These are phyloP conservation scores for Oidium heveae DNA, from an alignment of 2,329 filamentous ascomycete species.

Conservation along the genomic window DNA sequence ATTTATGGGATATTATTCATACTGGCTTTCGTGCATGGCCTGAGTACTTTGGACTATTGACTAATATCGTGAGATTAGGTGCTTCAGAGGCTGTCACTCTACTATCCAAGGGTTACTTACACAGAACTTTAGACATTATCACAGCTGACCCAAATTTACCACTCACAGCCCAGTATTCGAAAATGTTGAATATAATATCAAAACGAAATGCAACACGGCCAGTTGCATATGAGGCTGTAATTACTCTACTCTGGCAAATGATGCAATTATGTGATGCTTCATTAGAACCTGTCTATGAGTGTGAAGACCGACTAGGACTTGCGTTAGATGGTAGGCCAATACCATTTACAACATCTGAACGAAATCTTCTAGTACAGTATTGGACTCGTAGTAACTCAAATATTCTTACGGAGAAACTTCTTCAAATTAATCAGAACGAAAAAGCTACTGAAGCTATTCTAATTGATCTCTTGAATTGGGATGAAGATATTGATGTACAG, in stretches of 20 bases:
- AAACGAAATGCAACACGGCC: slow-evolving; percentile 25
- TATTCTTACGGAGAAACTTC: slow-evolving; percentile 39
- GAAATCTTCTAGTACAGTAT: slow-evolving; percentile 20
- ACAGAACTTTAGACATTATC: slow-evolving; percentile 17
- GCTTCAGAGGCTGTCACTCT: slow-evolving; percentile 29
- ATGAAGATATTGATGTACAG: slow-evolving; percentile 24
- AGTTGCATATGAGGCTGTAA: slow-evolving; percentile 27
- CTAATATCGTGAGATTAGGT: slow-evolving; percentile 39
- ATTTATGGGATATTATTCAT: slow-evolving; percentile 38
- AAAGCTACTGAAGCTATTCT: slow-evolving; percentile 29
- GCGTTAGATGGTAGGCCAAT: slow-evolving; percentile 13
- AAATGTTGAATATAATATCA: slow-evolving; percentile 25
- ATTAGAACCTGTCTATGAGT: slow-evolving; percentile 16
- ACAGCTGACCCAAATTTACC: slow-evolving; percentile 11
- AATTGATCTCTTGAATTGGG: slow-evolving; percentile 24
- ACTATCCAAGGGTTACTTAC: slow-evolving; percentile 34
- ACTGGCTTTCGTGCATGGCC: slow-evolving; percentile 41
- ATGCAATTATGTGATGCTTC: slow-evolving; percentile 10
- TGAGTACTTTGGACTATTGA: slow-evolving; percentile 48
- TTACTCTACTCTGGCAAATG: slow-evolving; percentile 21
- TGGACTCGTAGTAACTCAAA: slow-evolving; percentile 18
- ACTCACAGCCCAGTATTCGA: slow-evolving; percentile 23
- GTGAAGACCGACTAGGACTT: slow-evolving; percentile 17
- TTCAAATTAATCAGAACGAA: slow-evolving; percentile 33
- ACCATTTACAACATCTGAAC: slow-evolving; percentile 22